phyloP scores from a whole-genome alignment of 2,329 filamentous ascomycete genomes.

The Blastomyces parvus region DNA sequence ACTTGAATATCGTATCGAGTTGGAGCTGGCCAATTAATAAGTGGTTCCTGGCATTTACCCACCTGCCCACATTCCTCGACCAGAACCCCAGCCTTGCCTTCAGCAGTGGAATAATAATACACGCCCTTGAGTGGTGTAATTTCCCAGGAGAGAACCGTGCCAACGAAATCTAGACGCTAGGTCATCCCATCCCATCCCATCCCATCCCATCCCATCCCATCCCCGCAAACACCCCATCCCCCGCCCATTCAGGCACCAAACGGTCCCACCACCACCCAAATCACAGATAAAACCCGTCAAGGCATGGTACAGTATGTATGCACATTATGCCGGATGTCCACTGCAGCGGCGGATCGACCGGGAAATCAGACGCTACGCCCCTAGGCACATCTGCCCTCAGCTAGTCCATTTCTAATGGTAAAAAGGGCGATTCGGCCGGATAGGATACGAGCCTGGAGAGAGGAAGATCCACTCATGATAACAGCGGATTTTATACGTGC shows the following conservation, averaged over 20 bases:
- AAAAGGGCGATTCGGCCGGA: neutral
- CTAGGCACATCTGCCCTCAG: neutral
- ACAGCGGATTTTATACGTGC: neutral
- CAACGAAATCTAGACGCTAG: neutral
- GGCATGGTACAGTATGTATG: neutral
- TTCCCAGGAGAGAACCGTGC: neutral
- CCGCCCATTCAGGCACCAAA: too few relatives aligned
- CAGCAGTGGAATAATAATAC: neutral
- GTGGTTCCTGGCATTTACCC: too few relatives aligned
- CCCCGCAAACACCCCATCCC: too few relatives aligned
- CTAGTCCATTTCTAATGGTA: neutral
- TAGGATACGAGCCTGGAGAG: neutral
- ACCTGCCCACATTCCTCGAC: too few relatives aligned
- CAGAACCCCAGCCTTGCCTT: neutral
- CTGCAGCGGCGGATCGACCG: neutral
- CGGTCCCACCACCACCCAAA: neutral
- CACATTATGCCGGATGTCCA: neutral
- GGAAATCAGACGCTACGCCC: neutral
- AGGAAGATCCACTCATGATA: neutral
- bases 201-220: too few relatives aligned
- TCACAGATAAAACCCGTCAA: neutral
- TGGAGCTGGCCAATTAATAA: too few relatives aligned
- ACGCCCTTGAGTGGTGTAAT: neutral
- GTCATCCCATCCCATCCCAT: neutral
- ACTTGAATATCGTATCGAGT: too few relatives aligned